Evolutionary conservation across 2,329 filamentous ascomycete species (phyloP).

Genomic region (Colletotrichum costaricense): DNA sequence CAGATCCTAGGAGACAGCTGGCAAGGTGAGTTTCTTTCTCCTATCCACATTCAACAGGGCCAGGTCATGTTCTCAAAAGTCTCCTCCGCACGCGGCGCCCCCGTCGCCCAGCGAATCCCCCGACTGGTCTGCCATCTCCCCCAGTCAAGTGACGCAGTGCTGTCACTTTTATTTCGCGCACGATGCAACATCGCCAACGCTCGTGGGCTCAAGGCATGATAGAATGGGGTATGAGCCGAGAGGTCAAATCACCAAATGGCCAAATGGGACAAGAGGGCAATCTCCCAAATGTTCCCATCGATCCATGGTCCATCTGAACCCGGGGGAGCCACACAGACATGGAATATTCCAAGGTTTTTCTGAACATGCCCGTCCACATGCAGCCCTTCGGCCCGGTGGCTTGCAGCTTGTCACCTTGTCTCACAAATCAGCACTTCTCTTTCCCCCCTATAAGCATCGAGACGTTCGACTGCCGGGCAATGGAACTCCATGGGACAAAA

Average conservation of each 20-base stretch:
- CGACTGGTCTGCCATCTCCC: constrained; percentile 13
- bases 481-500: neutral
- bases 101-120: constrained; percentile 8
- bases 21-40: neutral
- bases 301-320: constrained; percentile 7
- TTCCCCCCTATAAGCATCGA: neutral
- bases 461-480: neutral
- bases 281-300: neutral
- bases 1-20: neutral
- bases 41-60: neutral
- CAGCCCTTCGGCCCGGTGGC: constrained; percentile 27
- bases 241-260: too few relatives aligned
- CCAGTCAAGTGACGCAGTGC: neutral
- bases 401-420: constrained; percentile 25
- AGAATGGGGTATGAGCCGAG: neutral
- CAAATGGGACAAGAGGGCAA: neutral
- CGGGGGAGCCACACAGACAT: constrained; percentile 4
- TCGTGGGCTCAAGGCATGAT: neutral
- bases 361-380: neutral
- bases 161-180: neutral
- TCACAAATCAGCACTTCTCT: neutral
- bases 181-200: neutral
- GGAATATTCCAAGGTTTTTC: constrained; percentile 19
- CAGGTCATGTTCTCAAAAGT: neutral
- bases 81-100: constrained; percentile 11